phyloP scores from a whole-genome alignment of 805 yeast genomes.

The Naumovozyma baii region DNA sequence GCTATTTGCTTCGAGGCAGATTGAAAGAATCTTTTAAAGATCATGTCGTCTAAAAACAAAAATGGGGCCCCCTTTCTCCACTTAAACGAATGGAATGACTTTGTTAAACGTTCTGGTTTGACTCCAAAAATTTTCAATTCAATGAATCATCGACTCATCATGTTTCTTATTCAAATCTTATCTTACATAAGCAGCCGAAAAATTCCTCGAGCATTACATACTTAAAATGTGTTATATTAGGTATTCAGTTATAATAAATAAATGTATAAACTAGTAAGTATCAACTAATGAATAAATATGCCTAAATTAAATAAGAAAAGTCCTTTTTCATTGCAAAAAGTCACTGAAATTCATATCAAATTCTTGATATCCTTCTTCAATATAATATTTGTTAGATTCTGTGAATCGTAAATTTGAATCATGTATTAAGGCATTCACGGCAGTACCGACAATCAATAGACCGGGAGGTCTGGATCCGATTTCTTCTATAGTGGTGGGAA shows the following conservation, averaged over 20 bases:
- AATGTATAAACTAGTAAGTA: no score
- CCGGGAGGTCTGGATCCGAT: conserved; percentile 93
- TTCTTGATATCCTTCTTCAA: conserved; percentile 32
- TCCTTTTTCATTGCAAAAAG: neutral
- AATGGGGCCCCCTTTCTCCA: no score
- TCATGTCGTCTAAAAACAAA: no score
- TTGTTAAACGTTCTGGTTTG: no score
- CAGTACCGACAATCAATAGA: conserved; percentile 66
- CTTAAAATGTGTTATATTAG: no score
- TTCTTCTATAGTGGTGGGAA: conserved; percentile 63
- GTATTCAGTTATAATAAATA: no score
- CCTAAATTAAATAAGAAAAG: neutral
- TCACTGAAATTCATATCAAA: conserved; percentile 5
- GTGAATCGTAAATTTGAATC: conserved; percentile 12
- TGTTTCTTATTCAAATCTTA: no score
- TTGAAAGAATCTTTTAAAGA: conserved; percentile 12
- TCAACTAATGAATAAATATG: no score
- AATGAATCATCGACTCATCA: no score
- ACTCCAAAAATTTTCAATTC: neutral
- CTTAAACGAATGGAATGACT: no score
- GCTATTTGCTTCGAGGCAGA: conserved; percentile 15
- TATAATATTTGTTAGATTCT: conserved; percentile 14
- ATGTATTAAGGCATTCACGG: conserved; percentile 46
- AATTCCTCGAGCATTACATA: no score
- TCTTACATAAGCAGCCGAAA: no score